A percentile compares a stretch with the other conserved stretches of the same genome.
These are phyloP conservation scores for Pyrenophora teres DNA, from an alignment of 2,329 filamentous ascomycete species.

Conservation along the genomic window DNA sequence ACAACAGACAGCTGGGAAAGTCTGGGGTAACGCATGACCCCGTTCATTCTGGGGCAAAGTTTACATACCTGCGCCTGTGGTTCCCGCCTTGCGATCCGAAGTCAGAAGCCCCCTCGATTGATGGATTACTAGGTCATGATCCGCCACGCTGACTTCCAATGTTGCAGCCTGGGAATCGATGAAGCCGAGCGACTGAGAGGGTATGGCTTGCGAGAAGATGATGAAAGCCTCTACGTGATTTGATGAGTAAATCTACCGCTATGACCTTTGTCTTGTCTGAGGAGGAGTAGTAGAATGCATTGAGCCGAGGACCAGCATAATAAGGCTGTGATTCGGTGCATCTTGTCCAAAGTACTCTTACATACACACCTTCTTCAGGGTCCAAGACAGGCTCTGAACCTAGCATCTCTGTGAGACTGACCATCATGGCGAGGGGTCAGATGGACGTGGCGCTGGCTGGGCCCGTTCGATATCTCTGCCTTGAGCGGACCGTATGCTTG, in stretches of 20 bases:
- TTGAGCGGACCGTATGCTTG: slow-evolving; percentile 6
- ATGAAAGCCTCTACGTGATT: slow-evolving; percentile 75
- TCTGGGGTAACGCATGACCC: slow-evolving; percentile 11
- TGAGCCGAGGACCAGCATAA: slow-evolving; percentile 22
- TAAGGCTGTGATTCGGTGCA: slow-evolving; percentile 17
- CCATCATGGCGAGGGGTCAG: slow-evolving; percentile 15
- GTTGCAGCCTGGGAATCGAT: slow-evolving; percentile 70
- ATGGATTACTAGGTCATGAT: slow-evolving; percentile 72
- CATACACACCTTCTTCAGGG: slow-evolving; percentile 63
- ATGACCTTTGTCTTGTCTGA: neutral
- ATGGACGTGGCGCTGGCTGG: slow-evolving; percentile 6
- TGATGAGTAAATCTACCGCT: slow-evolving; percentile 16
- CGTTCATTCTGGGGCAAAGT: slow-evolving; percentile 12
- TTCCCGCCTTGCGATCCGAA: slow-evolving; percentile 73
- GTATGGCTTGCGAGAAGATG: slow-evolving; percentile 77
- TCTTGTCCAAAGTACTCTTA: neutral
- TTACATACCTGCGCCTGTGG: slow-evolving; percentile 68
- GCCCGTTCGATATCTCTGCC: neutral
- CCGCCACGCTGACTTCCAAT: slow-evolving; percentile 70
- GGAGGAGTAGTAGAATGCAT: slow-evolving; percentile 10
- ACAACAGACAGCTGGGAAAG: slow-evolving; percentile 16
- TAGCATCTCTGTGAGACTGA: slow-evolving; percentile 40
- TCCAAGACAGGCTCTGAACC: slow-evolving; percentile 58
- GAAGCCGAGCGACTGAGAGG: slow-evolving; percentile 74
- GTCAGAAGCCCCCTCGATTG: slow-evolving; percentile 84